phyloP scores from a whole-genome alignment of 208 protist species.

The Leishmania mexicana region DNA sequence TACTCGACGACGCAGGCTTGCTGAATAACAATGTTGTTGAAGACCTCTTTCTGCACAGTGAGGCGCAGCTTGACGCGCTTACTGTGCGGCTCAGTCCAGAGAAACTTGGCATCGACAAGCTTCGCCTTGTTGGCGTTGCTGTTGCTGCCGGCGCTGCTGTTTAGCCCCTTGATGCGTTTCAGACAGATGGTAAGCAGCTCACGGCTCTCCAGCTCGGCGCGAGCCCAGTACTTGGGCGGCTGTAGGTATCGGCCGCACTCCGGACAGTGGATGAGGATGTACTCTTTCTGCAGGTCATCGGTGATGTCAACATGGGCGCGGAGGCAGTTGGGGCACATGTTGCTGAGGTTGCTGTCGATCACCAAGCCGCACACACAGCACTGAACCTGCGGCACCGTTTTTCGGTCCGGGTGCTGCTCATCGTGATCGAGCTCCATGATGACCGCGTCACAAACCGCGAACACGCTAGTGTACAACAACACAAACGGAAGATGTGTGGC shows the following conservation, averaged over 20 bases:
- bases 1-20: slow-evolving; percentile 98
- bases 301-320: slow-evolving; percentile 98
- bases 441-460: neutral
- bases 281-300: slow-evolving; percentile 96
- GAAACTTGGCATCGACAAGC: slow-evolving; percentile 98
- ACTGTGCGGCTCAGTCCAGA: slow-evolving; percentile 99
- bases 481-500: neutral
- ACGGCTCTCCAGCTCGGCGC: slow-evolving; percentile 96
- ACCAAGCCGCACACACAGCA: slow-evolving; percentile 97
- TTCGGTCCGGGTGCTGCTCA: slow-evolving; percentile 60
- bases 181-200: slow-evolving; percentile 98
- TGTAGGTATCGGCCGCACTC: slow-evolving; percentile 96
- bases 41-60: slow-evolving; percentile 98
- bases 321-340: slow-evolving; percentile 99
- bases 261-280: slow-evolving; percentile 95
- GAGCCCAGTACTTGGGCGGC: slow-evolving; percentile 97
- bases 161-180: slow-evolving; percentile 96
- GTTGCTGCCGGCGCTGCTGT: slow-evolving; percentile 91
- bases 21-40: slow-evolving; percentile 96
- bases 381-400: slow-evolving; percentile 82
- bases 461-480: neutral
- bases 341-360: slow-evolving; percentile 97
- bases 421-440: slow-evolving; percentile 34
- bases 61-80: slow-evolving; percentile 98
- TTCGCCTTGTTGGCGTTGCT: slow-evolving; percentile 94